A percentile compares a stretch with the other conserved stretches of the same genome.
Conservation (phyloP, 768 basidiomycete species). For the Hirschioporus abietinus region DNA sequence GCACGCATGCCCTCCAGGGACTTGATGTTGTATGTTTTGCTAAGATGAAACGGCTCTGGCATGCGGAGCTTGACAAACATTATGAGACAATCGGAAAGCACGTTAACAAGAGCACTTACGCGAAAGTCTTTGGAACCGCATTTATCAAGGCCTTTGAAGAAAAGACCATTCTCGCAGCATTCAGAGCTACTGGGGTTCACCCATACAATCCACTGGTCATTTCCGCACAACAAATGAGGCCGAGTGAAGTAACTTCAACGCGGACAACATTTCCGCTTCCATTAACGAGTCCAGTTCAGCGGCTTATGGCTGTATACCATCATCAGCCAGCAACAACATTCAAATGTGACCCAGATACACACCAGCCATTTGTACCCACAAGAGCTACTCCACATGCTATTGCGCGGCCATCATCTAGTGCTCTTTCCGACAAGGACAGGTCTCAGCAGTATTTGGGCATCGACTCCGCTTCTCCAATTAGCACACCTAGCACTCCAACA, state of each 20-base stretch:
- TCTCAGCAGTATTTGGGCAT: too few species aligned
- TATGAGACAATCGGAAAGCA: slow-evolving; percentile 8
- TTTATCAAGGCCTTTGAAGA: slow-evolving; percentile 23
- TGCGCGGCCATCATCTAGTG: too few species aligned
- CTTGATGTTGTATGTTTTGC: slow-evolving; percentile 41
- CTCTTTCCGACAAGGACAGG: too few species aligned
- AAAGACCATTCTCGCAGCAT: slow-evolving; percentile 25
- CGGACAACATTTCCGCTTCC: slow-evolving; percentile 21
- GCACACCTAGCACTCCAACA: not conserved
- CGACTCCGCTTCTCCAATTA: not conserved
- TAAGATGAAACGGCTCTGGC: slow-evolving; percentile 28
- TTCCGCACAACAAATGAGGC: slow-evolving; percentile 23
- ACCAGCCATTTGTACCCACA: not conserved
- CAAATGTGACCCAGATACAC: not conserved
- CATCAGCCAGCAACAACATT: slow-evolving; percentile 5
- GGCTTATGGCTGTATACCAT: slow-evolving; percentile 10
- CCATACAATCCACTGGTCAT: slow-evolving; percentile 26
- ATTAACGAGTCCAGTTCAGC: slow-evolving; percentile 21
- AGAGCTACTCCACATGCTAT: too few species aligned
- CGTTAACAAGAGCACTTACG: slow-evolving; percentile 26
- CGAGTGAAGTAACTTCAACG: slow-evolving; percentile 22
- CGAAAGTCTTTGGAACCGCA: slow-evolving; percentile 22
- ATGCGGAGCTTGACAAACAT: slow-evolving; percentile 12
- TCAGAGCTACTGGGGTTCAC: slow-evolving; percentile 25
- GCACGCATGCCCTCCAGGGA: slow-evolving; percentile 36